These are phyloP conservation scores for Petunia secreta DNA, from an alignment of 257 asterid species.

Conservation along the genomic window DNA sequence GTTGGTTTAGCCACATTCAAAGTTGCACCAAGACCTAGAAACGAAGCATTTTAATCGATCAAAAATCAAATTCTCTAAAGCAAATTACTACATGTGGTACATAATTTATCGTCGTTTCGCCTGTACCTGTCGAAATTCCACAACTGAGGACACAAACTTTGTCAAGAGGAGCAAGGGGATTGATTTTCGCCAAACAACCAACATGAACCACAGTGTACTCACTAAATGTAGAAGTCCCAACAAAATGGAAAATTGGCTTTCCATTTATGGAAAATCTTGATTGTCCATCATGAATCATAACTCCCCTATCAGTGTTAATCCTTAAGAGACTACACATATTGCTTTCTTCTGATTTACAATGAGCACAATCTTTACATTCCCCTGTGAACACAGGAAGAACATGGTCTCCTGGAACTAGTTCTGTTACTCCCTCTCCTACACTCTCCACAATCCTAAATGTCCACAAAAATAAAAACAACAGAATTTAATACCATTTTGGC, in stretches of 20 bases:
- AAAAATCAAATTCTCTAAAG: neutral
- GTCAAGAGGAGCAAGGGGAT: slow-evolving; percentile 76
- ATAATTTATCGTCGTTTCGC: neutral
- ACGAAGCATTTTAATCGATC: neutral
- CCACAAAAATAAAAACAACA: neutral
- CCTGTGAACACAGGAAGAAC: slow-evolving; percentile 87
- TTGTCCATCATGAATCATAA: slow-evolving; percentile 62
- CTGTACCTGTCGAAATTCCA: slow-evolving; percentile 80
- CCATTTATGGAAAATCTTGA: slow-evolving; percentile 73
- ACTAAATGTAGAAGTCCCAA: slow-evolving; percentile 79
- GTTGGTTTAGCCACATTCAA: slow-evolving; percentile 78
- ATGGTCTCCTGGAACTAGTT: slow-evolving; percentile 68
- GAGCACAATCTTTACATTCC: slow-evolving; percentile 77
- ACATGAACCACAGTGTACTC: slow-evolving; percentile 80
- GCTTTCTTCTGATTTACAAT: slow-evolving; percentile 74
- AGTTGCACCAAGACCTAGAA: slow-evolving; percentile 80
- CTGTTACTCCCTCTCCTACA: slow-evolving; percentile 82
- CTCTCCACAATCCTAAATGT: slow-evolving; percentile 74
- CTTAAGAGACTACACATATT: slow-evolving; percentile 82
- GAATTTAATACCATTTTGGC: neutral
- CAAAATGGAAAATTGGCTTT: slow-evolving; percentile 71
- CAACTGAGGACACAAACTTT: slow-evolving; percentile 82
- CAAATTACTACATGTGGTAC: neutral
- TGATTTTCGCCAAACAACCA: slow-evolving; percentile 77
- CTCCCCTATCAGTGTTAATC: slow-evolving; percentile 75